These are phyloP conservation scores for Phytophthora hybrid DNA, from an alignment of 352 stramenopile genomes.

Conservation along the genomic window DNA sequence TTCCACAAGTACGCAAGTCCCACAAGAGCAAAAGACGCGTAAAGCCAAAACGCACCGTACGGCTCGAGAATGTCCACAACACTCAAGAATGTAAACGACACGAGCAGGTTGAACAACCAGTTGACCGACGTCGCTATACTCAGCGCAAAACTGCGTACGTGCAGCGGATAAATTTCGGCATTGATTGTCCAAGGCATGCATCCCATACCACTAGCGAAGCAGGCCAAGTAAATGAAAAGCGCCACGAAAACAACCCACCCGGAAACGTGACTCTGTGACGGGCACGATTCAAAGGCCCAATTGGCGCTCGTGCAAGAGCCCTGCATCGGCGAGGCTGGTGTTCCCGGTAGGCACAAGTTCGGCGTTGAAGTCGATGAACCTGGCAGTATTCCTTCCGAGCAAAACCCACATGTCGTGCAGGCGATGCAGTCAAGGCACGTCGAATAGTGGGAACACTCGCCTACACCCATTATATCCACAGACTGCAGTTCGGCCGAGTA, in stretches of 20 bases:
- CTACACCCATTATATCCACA: constrained; percentile 26
- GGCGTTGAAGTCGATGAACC: neutral
- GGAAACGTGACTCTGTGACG: constrained; percentile 42
- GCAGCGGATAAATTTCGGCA: constrained; percentile 94
- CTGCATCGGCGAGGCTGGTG: constrained; percentile 9
- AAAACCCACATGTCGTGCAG: constrained; percentile 60
- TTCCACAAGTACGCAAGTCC: constrained; percentile 85
- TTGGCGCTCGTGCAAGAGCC: constrained; percentile 34
- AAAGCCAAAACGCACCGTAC: constrained; percentile 94
- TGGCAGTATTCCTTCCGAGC: constrained; percentile 23
- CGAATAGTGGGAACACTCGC: constrained; percentile 47
- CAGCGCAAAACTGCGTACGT: constrained; percentile 89
- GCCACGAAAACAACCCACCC: constrained; percentile 69
- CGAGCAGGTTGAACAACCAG: constrained; percentile 93
- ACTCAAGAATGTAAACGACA: constrained; percentile 95
- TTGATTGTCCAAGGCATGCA: constrained; percentile 96
- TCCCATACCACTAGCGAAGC: constrained; percentile 85
- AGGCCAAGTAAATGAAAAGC: constrained; percentile 82
- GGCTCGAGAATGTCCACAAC: constrained; percentile 69
- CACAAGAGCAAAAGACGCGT: constrained; percentile 76
- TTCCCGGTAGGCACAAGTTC: constrained; percentile 47
- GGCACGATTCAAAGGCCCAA: constrained; percentile 67
- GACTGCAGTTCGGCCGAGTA: constrained; percentile 41
- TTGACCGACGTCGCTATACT: constrained; percentile 93
- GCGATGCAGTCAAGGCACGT: constrained; percentile 81